Percentiles rank a stretch among this genome's conserved stretches.
Conservation (phyloP, 202 grass and related monocot species). For the Musa balbisiana region DNA sequence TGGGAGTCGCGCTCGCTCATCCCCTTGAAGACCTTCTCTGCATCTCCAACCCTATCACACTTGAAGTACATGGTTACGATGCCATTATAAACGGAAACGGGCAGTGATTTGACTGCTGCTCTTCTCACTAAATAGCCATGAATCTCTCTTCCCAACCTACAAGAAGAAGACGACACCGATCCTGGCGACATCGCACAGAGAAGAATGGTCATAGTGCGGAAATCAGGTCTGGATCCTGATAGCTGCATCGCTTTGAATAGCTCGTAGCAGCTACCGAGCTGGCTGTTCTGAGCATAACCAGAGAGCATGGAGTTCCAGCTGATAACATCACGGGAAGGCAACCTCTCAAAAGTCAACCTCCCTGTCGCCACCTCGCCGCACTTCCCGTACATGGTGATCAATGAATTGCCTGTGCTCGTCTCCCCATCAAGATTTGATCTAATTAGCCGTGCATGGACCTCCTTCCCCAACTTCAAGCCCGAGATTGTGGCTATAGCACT, state of each 20-base stretch:
- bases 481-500: neutral
- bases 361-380: slow-evolving; percentile 5
- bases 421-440: slow-evolving; percentile 5
- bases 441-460: slow-evolving; percentile 10
- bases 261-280: neutral
- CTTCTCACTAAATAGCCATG: slow-evolving; percentile 19
- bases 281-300: slow-evolving; percentile 11
- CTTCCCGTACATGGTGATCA: slow-evolving; percentile 19
- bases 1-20: neutral
- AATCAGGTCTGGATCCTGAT: neutral
- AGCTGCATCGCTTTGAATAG: slow-evolving; percentile 11
- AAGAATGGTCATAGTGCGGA: slow-evolving; percentile 16
- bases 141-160: slow-evolving; percentile 2
- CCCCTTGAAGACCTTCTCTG: slow-evolving; percentile 3
- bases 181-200: slow-evolving; percentile 3
- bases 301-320: slow-evolving; percentile 19
- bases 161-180: neutral
- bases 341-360: neutral
- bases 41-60: slow-evolving; percentile 6
- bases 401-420: slow-evolving; percentile 13
- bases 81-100: neutral
- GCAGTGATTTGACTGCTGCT: neutral
- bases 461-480: slow-evolving; percentile 16
- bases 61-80: slow-evolving; percentile 15
- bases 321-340: slow-evolving; percentile 16